These are phyloP conservation scores for Fraxinus greggii DNA, from an alignment of 305 asterid genomes.

Conservation along the genomic window DNA sequence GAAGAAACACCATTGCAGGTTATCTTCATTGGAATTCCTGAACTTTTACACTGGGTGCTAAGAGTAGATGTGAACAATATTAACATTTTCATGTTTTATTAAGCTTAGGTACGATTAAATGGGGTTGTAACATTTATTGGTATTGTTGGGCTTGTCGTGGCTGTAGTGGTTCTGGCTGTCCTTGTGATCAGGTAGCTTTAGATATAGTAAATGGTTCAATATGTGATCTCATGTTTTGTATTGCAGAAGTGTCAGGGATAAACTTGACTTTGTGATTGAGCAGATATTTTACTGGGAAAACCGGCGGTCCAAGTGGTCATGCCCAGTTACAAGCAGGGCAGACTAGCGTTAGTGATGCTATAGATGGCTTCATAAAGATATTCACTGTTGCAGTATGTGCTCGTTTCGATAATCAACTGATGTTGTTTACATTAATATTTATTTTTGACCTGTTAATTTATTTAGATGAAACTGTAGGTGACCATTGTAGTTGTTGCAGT, in stretches of 20 bases:
- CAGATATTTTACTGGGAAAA: constrained; percentile 83
- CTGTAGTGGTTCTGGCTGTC: constrained; percentile 62
- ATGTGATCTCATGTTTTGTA: background rate
- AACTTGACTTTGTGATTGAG: constrained; percentile 24
- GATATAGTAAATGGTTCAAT: background rate
- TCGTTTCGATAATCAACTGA: constrained; percentile 19
- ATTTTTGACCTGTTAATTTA: constrained; percentile 27
- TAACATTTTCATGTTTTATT: constrained; percentile 16
- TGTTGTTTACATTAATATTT: constrained; percentile 13
- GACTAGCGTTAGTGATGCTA: constrained; percentile 61
- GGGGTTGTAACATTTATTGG: constrained; percentile 97
- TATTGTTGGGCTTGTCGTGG: constrained; percentile 79
- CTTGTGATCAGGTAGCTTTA: constrained; percentile 64
- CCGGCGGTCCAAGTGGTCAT: constrained; percentile 45
- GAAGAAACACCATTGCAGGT: constrained; percentile 99
- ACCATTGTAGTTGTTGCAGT: constrained; percentile 88
- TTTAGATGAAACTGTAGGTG: constrained; percentile 45
- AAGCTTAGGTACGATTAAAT: constrained; percentile 70
- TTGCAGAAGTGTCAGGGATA: background rate
- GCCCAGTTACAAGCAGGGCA: constrained; percentile 58
- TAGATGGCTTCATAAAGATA: constrained; percentile 70
- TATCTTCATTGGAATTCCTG: constrained; percentile 12
- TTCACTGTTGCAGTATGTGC: constrained; percentile 88
- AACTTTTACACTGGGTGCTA: background rate
- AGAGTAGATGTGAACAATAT: constrained; percentile 17